Evolutionary conservation across 2,329 filamentous ascomycete species (phyloP), one percentile per base, ranked within the genome.

Genomic region (Monosporascus sp.): DNA sequence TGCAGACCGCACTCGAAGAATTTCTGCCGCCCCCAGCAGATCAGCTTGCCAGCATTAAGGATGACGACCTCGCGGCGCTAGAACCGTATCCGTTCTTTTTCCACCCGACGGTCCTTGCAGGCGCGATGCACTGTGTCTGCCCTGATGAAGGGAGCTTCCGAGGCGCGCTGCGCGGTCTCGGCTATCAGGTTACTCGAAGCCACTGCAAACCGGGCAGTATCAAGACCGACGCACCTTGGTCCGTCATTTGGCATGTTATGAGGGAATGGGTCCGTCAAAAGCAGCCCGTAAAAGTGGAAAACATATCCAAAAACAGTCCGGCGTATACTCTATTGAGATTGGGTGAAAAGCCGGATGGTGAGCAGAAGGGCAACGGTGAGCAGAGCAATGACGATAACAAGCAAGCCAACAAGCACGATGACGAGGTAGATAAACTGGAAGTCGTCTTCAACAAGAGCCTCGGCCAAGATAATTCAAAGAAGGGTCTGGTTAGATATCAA

Each of bases 161-260:
- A 47, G 93, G 94, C 22, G 94, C 94, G 3, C 74, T 99, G 31
- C 79, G 85, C 22, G 81, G 87, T 55, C 78, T 95, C 1, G 94
- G 93, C 7, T 97, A 96, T 67, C 80, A 81, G 46, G 88, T 88
- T 3, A 89, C 89, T 1, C 84, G 93, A 63, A 96, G 89, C 62
- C 94, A 99, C 70, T 91, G 91, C 63, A 91, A 91, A 60, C 81
- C 90, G 0, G 93, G 92, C 26, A 94, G 89, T 64, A 85, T 97
- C 71, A 96, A 95, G 74, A 97, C 94, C 0, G 85, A 97, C 70
- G 94, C 94, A 16, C 89, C 92, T 0, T 99, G 91, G 91, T 78
- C 78, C 5, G 85, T 90, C 0, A 81, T 99, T 48, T 97, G 94
- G 92, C 88, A 95, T 67, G 77, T 97, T 27, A 94, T 97, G 84